Base-by-base conservation (phyloP, 805 yeast species). In the Candida nonsorbophila region DNA sequence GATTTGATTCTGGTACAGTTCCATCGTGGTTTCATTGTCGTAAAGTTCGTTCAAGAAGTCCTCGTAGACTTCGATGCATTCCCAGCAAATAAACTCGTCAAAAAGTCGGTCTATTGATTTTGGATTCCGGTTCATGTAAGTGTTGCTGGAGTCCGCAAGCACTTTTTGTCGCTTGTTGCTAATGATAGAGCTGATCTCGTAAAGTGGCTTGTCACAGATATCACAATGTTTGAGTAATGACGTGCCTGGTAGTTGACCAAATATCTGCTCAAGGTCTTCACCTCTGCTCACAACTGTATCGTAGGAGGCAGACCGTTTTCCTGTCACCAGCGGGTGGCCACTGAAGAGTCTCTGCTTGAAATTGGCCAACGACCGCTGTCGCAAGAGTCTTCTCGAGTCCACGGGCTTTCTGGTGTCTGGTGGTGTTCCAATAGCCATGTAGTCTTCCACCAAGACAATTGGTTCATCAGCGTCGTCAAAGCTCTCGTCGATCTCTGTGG, bases 171-270 rank as follows among this genome's bases (percentile, higher is more conserved):
- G 32, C 7, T 41, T 39, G 28, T 45, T 39, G 35, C 38, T 47
- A 30, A 50, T 48, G 29, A 61, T 47, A 12, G 60, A 81, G 58
- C 50, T 77, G 40, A 65, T 49, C 34, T 80, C 86, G 48, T 79
- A 81, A 16, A 81, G 49, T 10, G 86, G 84, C 30, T 68, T 71
- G 21, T 79, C 84, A 50, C 90, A 81, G 8, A 81, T 57, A n/a
- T 78, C 74, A 46, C 90, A 81, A 43, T 72, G 55, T 36, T 66
- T 67, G 20, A 72, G 48, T 19, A 52, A 33, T 36, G 57, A 58
- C 22, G 54, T 40, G 8, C 66, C 68, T 0, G 67, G 67, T 20
- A 60, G 49, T 27, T 51, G 49, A 12, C 67, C 65, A 42, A 56
- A 56, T 20, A 62, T 56, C 22, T 52, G 58, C 36, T 62, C 64